Percentiles rank a stretch among this genome's conserved stretches.
Evolutionary conservation across 495 filamentous ascomycete genomes (phyloP).

Genomic region (Trichoderma gamsii): DNA sequence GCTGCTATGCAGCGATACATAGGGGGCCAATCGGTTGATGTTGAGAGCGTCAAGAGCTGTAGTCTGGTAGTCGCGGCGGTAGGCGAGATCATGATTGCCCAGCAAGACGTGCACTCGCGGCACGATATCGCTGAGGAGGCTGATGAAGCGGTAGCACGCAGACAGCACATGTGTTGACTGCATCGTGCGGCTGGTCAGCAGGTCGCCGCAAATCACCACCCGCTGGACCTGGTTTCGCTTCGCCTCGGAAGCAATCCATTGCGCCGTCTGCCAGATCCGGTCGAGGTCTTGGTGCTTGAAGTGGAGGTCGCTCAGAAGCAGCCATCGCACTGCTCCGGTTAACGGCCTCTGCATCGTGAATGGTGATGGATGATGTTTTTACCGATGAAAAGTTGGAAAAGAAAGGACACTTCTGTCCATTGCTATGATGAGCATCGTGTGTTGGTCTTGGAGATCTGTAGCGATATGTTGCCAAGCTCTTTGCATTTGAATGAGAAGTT

Average conservation of each 20-base stretch:
- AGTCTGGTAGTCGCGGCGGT: constrained; percentile 27
- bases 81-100: constrained; percentile 33
- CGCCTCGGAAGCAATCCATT: constrained; percentile 29
- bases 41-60: constrained; percentile 30
- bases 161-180: constrained; percentile 30
- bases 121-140: constrained; percentile 24
- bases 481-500: too few species aligned
- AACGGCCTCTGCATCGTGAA: constrained; percentile 14
- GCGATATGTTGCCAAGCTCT: too few species aligned
- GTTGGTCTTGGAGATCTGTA: too few species aligned
- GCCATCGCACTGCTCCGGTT: constrained; percentile 21
- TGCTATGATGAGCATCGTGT: too few species aligned
- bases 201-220: constrained; percentile 29
- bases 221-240: constrained; percentile 23
- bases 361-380: neutral
- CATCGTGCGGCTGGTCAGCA: constrained; percentile 29
- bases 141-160: constrained; percentile 28
- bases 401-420: too few species aligned
- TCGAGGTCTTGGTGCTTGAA: constrained; percentile 28
- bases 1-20: constrained; percentile 25
- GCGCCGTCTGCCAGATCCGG: constrained; percentile 24
- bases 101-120: constrained; percentile 30
- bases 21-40: constrained; percentile 24
- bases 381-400: too few species aligned
- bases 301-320: constrained; percentile 32